Evolutionary conservation across 306 rosid species (phyloP).

Genomic region (Prunus padus): DNA sequence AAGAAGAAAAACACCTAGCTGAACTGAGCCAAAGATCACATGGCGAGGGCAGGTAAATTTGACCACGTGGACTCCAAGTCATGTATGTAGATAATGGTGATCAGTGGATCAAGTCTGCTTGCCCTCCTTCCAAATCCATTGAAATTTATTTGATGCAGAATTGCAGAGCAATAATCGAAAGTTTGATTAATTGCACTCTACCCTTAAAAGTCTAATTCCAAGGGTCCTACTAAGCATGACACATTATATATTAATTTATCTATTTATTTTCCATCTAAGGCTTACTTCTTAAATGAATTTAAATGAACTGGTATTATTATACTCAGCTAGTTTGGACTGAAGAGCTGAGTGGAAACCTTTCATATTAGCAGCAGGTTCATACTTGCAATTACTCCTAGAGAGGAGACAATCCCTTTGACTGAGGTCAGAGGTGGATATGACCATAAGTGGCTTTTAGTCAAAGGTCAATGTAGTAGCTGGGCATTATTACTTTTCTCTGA

Average conservation of each 20-base stretch:
- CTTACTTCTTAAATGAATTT: no score
- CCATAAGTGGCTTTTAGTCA: neutral
- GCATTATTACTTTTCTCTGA: neutral
- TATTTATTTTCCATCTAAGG: no score
- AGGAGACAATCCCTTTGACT: neutral
- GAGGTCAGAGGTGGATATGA: constrained; percentile 11
- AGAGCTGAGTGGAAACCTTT: no score
- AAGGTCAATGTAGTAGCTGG: neutral
- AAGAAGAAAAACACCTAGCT: constrained; percentile 2
- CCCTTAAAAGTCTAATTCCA: no score
- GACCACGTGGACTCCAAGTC: neutral
- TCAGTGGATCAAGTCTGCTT: neutral
- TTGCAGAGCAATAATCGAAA: neutral
- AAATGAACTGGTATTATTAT: no score
- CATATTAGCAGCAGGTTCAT: no score
- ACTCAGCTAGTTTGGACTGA: no score
- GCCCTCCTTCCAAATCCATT: neutral
- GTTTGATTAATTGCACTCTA: constrained; percentile 1
- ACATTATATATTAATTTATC: no score
- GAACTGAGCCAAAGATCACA: constrained; percentile 8
- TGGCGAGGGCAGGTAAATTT: constrained; percentile 7
- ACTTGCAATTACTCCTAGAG: no score
- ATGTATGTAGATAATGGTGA: neutral
- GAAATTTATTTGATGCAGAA: constrained; percentile 1
- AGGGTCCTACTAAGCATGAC: no score